phyloP scores from a whole-genome alignment of 768 basidiomycete genomes.

The Suillus paluster region DNA sequence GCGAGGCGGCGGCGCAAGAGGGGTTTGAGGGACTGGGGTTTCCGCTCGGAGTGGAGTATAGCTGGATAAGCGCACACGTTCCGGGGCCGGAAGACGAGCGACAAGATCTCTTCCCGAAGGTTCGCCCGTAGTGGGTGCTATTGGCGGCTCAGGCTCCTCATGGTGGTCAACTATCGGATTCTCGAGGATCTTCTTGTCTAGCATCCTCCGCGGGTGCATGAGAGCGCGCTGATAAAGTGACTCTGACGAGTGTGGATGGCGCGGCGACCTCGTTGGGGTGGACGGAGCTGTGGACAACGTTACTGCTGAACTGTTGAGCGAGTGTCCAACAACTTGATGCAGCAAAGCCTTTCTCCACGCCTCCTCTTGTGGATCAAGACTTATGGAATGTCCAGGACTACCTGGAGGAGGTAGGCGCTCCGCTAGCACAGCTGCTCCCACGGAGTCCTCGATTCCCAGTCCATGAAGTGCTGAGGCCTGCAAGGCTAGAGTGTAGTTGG shows the following conservation, averaged over 20 bases:
- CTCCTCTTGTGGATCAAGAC: slow-evolving; percentile 58
- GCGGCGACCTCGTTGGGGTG: slow-evolving; percentile 39
- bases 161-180: slow-evolving; percentile 42
- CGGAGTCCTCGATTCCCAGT: slow-evolving; percentile 72
- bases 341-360: slow-evolving; percentile 79
- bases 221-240: slow-evolving; percentile 24
- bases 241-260: slow-evolving; percentile 25
- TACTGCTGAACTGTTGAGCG: slow-evolving; percentile 62
- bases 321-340: slow-evolving; percentile 79
- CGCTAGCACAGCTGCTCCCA: slow-evolving; percentile 77
- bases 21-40: slow-evolving; percentile 65
- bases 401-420: slow-evolving; percentile 70
- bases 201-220: slow-evolving; percentile 28
- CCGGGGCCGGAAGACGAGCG: slow-evolving; percentile 28
- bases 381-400: slow-evolving; percentile 59
- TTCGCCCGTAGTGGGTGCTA: slow-evolving; percentile 14
- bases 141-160: slow-evolving; percentile 35
- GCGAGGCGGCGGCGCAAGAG: slow-evolving; percentile 70
- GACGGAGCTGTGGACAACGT: slow-evolving; percentile 37
- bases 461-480: slow-evolving; percentile 77
- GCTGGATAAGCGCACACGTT: slow-evolving; percentile 43
- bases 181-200: slow-evolving; percentile 51
- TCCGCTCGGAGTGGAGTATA: slow-evolving; percentile 61
- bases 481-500: slow-evolving; percentile 72
- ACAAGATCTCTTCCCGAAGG: slow-evolving; percentile 14